These are phyloP conservation scores for Bullera alba DNA, from an alignment of 768 basidiomycete genomes.

Conservation along the genomic window DNA sequence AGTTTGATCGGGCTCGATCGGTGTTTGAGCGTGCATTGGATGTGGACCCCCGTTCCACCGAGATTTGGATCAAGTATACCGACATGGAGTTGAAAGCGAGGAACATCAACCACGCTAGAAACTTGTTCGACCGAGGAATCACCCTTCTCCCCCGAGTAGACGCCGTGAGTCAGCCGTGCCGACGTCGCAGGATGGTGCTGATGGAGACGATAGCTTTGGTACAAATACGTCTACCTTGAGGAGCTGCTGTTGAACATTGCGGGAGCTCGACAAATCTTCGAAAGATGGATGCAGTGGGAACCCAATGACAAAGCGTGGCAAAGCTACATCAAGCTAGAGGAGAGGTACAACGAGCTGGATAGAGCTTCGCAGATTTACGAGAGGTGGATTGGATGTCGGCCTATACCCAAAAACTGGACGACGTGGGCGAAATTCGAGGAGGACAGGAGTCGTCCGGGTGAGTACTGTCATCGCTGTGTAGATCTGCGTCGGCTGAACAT, in stretches of 20 bases:
- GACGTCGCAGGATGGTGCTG: neutral
- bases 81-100: constrained; percentile 98
- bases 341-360: constrained; percentile 83
- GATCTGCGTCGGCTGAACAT: neutral
- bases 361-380: constrained; percentile 90
- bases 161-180: constrained; percentile 21
- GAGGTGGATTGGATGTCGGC: constrained; percentile 52
- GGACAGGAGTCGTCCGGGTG: constrained; percentile 52
- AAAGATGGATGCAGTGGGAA: constrained; percentile 99
- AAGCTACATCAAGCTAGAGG: constrained; percentile 97
- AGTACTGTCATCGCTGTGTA: constrained; percentile 1
- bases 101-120: constrained; percentile 93
- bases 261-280: constrained; percentile 94
- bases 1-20: constrained; percentile 87
- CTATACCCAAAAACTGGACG: constrained; percentile 61
- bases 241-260: constrained; percentile 93
- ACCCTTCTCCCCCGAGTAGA: constrained; percentile 93
- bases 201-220: constrained; percentile 67
- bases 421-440: constrained; percentile 64
- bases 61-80: constrained; percentile 77
- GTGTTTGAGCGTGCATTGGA: constrained; percentile 96
- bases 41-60: constrained; percentile 80
- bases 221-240: constrained; percentile 98
- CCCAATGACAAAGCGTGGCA: constrained; percentile 99
- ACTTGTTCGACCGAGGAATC: constrained; percentile 93